Base-by-base conservation (phyloP, 2,329 filamentous ascomycete species). In the Tolypocladium sp. region DNA sequence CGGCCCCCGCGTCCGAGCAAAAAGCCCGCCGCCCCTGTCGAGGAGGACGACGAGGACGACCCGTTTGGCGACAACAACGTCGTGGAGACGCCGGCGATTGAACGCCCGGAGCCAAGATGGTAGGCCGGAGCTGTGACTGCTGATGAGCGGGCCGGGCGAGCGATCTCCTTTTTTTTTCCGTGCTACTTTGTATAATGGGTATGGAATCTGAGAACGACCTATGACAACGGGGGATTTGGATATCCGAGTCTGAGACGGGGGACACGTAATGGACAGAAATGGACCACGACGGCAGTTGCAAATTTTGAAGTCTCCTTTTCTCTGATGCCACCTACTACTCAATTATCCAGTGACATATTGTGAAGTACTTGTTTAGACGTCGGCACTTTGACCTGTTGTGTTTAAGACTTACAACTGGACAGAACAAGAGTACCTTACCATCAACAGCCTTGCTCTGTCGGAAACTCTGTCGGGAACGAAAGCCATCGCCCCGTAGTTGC, bases 41-140 rank as follows among this genome's bases (percentile, higher is more conserved):
- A 76, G 80, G 61, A 76, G 79, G 81, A 80, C 20, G 83, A 86
- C 15, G 80, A 80, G 3, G 86, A 89, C 9, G 86, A 89, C n/a
- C 92, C 92, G 0, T 96, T 96, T 71, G 90, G 89, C 4, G 91
- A 96, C 70, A 83, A 83, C 49, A 92, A 96, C 69, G 89, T 86
- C 5, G 80, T 90, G 53, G 69, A 72, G 15, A 73, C 72, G 40
- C 71, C 71, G 8, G 61, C 63, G 7, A 52, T 63, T 25, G 72
- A 74, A 60, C 63, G 62, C 56, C 66, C 59, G 3, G 67, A 72
- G 60, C 70, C 71, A 6, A 63, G 61, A 46, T 74, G 72, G 72
- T 70, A 58, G 63, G 56, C 56, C 4, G 51, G 22, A 33, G 17
- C 49, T 57, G 30, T 33, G 40, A 55, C 44, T 30, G 44, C 44